Conservation (phyloP, 1,139 yeast species). For the Spathaspora sp. region DNA sequence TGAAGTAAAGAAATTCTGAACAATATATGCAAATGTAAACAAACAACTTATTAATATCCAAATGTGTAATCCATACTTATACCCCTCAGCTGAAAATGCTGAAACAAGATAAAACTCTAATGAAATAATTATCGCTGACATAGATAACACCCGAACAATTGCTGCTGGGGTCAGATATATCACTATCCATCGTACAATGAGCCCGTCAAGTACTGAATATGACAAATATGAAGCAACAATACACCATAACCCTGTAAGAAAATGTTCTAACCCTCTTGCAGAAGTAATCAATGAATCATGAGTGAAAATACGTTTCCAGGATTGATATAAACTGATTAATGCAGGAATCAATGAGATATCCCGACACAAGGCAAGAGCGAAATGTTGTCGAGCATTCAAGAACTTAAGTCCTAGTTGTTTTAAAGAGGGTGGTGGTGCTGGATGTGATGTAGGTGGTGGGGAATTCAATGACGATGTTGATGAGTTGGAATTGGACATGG, state of each 20-base stretch:
- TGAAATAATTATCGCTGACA: slow-evolving; percentile 72
- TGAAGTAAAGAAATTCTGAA: slow-evolving; percentile 87
- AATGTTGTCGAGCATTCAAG: slow-evolving; percentile 73
- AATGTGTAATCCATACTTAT: slow-evolving; percentile 71
- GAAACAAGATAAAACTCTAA: slow-evolving; percentile 67
- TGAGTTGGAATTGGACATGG: slow-evolving; percentile 12
- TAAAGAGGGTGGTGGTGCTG: slow-evolving; percentile 18
- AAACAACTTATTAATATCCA: slow-evolving; percentile 91
- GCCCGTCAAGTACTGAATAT: slow-evolving; percentile 81
- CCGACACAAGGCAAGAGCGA: slow-evolving; percentile 68
- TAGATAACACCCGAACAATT: slow-evolving; percentile 77
- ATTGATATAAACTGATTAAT: slow-evolving; percentile 52
- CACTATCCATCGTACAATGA: slow-evolving; percentile 92
- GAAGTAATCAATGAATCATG: slow-evolving; percentile 38
- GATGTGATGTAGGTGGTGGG: slow-evolving; percentile 1
- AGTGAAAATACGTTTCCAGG: slow-evolving; percentile 50
- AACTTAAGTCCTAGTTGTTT: slow-evolving; percentile 64
- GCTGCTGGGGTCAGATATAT: slow-evolving; percentile 88
- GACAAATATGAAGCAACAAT: slow-evolving; percentile 82
- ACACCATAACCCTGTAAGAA: slow-evolving; percentile 78
- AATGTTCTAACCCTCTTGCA: slow-evolving; percentile 68
- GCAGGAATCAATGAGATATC: slow-evolving; percentile 73
- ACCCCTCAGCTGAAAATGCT: slow-evolving; percentile 52
- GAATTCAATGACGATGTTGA: slow-evolving; percentile 8
- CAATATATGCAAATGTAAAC: slow-evolving; percentile 77